Evolutionary conservation across 2,329 filamentous ascomycete genomes (phyloP).

Genomic region (Sphaerostilbella broomeana): DNA sequence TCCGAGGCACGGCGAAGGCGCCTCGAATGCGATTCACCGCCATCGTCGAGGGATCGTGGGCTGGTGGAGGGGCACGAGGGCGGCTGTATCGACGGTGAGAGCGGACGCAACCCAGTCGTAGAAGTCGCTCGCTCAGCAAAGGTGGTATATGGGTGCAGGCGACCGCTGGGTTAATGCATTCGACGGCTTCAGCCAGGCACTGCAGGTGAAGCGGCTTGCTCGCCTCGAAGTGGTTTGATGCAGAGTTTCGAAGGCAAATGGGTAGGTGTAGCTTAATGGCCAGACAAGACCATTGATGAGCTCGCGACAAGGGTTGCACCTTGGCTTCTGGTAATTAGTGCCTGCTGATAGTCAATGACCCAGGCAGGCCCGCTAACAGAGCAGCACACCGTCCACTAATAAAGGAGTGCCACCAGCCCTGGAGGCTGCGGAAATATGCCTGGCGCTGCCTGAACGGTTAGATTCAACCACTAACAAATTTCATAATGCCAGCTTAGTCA

Average conservation of each 20-base stretch:
- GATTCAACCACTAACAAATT: too few relatives aligned
- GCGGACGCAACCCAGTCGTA: not conserved
- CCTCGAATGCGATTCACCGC: slow-evolving; percentile 94
- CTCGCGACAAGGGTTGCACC: too few relatives aligned
- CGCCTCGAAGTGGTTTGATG: not conserved
- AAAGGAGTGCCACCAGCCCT: too few relatives aligned
- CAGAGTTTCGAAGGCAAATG: not conserved
- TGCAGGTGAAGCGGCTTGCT: not conserved
- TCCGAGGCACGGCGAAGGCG: slow-evolving; percentile 86
- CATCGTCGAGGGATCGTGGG: slow-evolving; percentile 46
- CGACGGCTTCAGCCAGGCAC: not conserved
- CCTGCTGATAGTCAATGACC: too few relatives aligned
- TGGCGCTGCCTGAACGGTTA: too few relatives aligned
- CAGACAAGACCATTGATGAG: not conserved
- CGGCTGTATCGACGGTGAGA: slow-evolving; percentile 4
- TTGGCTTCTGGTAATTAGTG: too few relatives aligned
- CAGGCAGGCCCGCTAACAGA: too few relatives aligned
- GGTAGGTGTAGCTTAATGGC: not conserved
- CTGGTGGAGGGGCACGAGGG: slow-evolving; percentile 22
- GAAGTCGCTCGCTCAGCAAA: not conserved
- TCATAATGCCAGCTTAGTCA: too few relatives aligned
- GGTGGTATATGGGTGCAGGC: not conserved
- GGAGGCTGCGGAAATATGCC: too few relatives aligned
- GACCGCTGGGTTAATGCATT: not conserved
- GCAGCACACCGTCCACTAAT: too few relatives aligned